Evolutionary conservation across 1,139 yeast genomes (phyloP), one percentile per base, ranked within the genome.

Genomic region (Nematodospora anomalae): DNA sequence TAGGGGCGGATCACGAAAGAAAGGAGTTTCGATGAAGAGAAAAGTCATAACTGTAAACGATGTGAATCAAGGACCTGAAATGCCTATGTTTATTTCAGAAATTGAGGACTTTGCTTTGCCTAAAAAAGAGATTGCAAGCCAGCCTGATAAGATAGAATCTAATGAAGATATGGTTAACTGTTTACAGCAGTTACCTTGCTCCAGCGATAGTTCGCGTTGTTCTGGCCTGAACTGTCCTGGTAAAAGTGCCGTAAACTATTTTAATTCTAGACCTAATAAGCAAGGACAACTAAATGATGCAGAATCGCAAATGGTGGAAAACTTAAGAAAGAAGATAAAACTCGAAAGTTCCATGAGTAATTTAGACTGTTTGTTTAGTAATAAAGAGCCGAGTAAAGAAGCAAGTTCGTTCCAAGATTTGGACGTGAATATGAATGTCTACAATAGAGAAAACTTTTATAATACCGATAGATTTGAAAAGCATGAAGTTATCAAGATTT

Each of bases 1-100:
- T 32, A 52, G 79, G 40, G 79, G 79, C 16, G 79, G 79, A 1
- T 66, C 76, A 6, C 52, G 79, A 32, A 69, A 61, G 45, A 72
- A 67, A 44, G 78, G 77, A 4, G 68, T 67, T 4, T 53, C 55
- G 29, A 52, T 45, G 28, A 49, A 37, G 16, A 35, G 33, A 13
- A 28, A 35, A 8, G 31, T 27, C n/a, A 30, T 43, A 1, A 30
- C 37, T 8, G 36, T 42, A 8, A 37, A 39, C 26, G 42, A 41
- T 29, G 38, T 42, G 5, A 37, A 42, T 26, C 43, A 37, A 15
- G 47, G 47, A 8, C 47, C 47, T 4, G 36, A 30, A 15, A 33
- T 43, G 35, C 45, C 47, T 4, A 43, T 42, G 43, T 38, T 34
- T 28, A 28, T 42, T 10, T 40, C 38, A n/a, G 47, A 44, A 25